Evolutionary conservation across 108 stramenopile genomes (phyloP), one percentile per base, ranked within the genome.

Genomic region (Conticribra guillardii): DNA sequence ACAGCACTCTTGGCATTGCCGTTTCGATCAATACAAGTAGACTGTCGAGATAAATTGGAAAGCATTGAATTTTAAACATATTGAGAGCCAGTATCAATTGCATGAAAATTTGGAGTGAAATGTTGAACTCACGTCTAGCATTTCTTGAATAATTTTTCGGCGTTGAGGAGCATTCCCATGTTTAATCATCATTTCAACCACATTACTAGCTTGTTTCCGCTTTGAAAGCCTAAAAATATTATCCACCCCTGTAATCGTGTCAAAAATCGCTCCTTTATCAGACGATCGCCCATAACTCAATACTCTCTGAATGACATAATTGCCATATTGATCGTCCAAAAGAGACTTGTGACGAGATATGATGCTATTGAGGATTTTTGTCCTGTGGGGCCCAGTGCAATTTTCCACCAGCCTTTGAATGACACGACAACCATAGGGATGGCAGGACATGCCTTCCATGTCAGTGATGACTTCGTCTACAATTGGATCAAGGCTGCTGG

Each of bases 181-280:
- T 79, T 95, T 91, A 14, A 98, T 81, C 54, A 96, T 82, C 58
- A 92, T 93, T 67, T 98, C 97, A 4, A 98, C 95, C 18, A 98
- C 97, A 62, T 98, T 98, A 34, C 90, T 92, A 16, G 97, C 92
- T 69, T 96, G 96, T 73, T 98, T 98, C 77, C 97, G 96, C 44
- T 85, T 86, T 4, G 94, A 90, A 31, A 95, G 82, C 18, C 71
- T 74, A 52, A 97, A 53, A 29, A 97, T 60, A 28, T 49, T 69
- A 27, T 90, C 88, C 47, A 74, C 82, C 26, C 61, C 64, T 21
- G 94, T 83, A 33, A 93, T 84, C 21, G 77, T 72, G n/a, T 84
- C 61, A 11, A 91, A 67, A 9, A 85, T 72, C 16, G 81, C 76
- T 64, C 88, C 87, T 57, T 85, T 81, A 64, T 94, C 93, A 1